Base-by-base conservation (phyloP, 352 stramenopile species). In the Phytophthora ohioensis region DNA sequence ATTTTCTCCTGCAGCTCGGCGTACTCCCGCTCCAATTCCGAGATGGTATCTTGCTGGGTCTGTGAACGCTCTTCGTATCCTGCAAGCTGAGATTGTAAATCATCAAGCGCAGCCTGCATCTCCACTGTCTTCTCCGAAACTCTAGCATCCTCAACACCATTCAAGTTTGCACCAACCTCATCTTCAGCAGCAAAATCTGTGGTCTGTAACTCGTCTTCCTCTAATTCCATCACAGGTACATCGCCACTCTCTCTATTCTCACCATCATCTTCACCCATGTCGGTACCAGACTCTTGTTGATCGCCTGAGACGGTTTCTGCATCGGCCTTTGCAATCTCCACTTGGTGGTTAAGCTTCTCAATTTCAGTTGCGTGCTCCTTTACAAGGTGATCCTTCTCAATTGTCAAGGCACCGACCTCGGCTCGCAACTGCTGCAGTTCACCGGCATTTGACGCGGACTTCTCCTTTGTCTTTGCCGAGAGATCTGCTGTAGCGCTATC, bases 371-470 rank as follows among this genome's bases (percentile, higher is more conserved):
- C 67, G 36, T 75, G 55, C 10, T 71, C 42, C n/a, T 66, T 63
- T 32, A 63, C 67, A 8, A 75, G 67, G 31, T 43, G 41, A 36
- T 66, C 63, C 35, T 68, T 79, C 13, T 68, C 62, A 21, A 62
- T 69, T 13, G 59, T 68, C 46, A 76, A 61, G 4, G 39, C 27
- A 31, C 65, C 58, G 4, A 86, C 43, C 27, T 80, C 67, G 10
- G 69, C 64, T n/a, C 63, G 53, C 31, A 74, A 27, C 5, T 65
- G 46, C 9, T 78, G 57, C 6, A 85, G 52, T 58, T 82, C 61
- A 45, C 77, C 71, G 27, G 56, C 62, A 68, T 57, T 76, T 34
- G 68, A 63, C 51, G 70, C 71, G 1, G 63, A 48, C 6, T 79
- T 66, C 5, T 71, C 60, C 45, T 47, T n/a, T 4, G 12, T 53